Percentiles rank a stretch among this genome's conserved stretches.
Evolutionary conservation across 345 rosid genomes (phyloP).

Genomic region (Boechera divaricarpa): DNA sequence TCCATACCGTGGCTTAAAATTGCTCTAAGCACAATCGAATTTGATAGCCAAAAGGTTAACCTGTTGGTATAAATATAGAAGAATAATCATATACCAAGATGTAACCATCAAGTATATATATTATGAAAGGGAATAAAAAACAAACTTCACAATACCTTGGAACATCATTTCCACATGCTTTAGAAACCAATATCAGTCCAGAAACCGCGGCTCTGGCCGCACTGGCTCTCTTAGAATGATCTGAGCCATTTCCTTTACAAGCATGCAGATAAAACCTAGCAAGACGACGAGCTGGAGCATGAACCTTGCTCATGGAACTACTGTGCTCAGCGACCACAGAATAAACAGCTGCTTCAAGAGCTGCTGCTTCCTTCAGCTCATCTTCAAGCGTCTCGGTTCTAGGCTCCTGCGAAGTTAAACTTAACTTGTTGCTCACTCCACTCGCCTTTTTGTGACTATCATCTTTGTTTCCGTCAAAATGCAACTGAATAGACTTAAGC

Average conservation of each 20-base stretch:
- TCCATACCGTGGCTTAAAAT: conserved; percentile 55
- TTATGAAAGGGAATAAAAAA: neutral
- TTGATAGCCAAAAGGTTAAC: conserved; percentile 94
- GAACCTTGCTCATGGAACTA: conserved; percentile 79
- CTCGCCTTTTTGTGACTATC: conserved; percentile 40
- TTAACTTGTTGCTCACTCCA: conserved; percentile 33
- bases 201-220: conserved; percentile 82
- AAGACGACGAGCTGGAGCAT: conserved; percentile 92
- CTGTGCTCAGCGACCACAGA: conserved; percentile 93
- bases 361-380: conserved; percentile 91
- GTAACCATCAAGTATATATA: too few species aligned
- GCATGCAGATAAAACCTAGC: conserved; percentile 84
- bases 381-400: conserved; percentile 74
- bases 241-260: conserved; percentile 53
- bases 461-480: conserved; percentile 48
- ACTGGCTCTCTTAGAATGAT: conserved; percentile 58
- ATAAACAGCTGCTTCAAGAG: conserved; percentile 82
- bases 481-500: conserved; percentile 61
- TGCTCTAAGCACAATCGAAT: conserved; percentile 77
- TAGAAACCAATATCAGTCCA: conserved; percentile 84
- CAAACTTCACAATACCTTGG: conserved; percentile 57
- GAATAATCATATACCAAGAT: too few species aligned
- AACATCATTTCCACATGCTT: conserved; percentile 95
- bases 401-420: conserved; percentile 49
- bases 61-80: conserved; percentile 48